These are phyloP conservation scores for Petunia axillaris DNA, from an alignment of 257 asterid species.

Conservation along the genomic window DNA sequence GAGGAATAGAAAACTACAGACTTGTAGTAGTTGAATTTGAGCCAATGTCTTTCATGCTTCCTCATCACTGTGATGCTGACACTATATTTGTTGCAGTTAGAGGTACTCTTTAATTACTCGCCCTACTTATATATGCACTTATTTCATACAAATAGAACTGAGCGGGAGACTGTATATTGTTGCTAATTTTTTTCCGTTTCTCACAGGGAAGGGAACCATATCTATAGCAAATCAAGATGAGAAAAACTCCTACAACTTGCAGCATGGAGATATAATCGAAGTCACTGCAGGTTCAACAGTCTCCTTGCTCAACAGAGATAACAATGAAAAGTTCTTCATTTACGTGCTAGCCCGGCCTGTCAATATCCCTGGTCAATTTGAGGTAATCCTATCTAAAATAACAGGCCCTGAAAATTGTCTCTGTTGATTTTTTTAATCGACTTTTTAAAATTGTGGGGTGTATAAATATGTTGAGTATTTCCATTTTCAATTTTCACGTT, in stretches of 20 bases:
- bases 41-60: constrained; percentile 45
- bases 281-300: constrained; percentile 45
- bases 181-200: no score
- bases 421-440: no score
- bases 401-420: not conserved
- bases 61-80: constrained; percentile 55
- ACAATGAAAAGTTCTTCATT: constrained; percentile 38
- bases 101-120: not conserved
- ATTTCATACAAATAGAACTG: no score
- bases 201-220: constrained; percentile 41
- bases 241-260: constrained; percentile 39
- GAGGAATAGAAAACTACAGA: constrained; percentile 46
- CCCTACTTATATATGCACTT: no score
- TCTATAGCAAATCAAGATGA: constrained; percentile 27
- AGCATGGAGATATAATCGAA: constrained; percentile 43
- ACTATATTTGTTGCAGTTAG: constrained; percentile 31
- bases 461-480: no score
- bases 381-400: constrained; percentile 32
- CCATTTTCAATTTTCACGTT: not conserved
- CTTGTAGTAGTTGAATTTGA: constrained; percentile 43
- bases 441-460: no score
- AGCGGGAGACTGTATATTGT: no score
- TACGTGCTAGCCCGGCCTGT: constrained; percentile 42
- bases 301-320: constrained; percentile 39
- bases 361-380: constrained; percentile 41